These are phyloP conservation scores for Kodamaea alishanica DNA, from an alignment of 1,139 yeast species.

Conservation along the genomic window DNA sequence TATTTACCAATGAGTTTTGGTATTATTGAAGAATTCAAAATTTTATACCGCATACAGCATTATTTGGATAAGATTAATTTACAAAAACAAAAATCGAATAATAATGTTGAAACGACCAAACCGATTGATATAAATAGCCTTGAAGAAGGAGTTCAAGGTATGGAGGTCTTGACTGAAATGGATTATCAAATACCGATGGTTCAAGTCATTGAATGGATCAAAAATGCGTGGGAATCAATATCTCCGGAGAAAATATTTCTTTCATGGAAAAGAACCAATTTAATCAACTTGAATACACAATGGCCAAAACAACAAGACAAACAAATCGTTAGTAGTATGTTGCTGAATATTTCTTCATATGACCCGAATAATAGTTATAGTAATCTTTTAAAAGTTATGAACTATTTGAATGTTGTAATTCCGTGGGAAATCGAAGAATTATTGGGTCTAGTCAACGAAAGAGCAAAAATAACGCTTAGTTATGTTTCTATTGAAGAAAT, in stretches of 20 bases:
- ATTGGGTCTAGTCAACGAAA: conserved; percentile 54
- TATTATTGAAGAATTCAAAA: conserved; percentile 58
- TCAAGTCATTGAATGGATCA: conserved; percentile 56
- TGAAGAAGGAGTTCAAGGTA: conserved; percentile 10
- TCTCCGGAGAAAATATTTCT: conserved; percentile 43
- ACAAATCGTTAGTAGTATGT: background rate
- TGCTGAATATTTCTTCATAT: conserved; percentile 7
- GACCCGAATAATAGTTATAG: conserved; percentile 28
- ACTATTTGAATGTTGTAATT: conserved; percentile 43
- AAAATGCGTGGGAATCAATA: conserved; percentile 52
- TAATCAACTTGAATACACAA: conserved; percentile 10
- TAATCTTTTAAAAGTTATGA: conserved; percentile 42
- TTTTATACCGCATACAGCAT: conserved; percentile 57
- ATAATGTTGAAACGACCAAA: conserved; percentile 9
- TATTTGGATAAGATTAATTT: conserved; percentile 48
- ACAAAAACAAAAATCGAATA: conserved; percentile 29
- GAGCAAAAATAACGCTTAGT: conserved; percentile 50
- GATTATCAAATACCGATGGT: conserved; percentile 49
- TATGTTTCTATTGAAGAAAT: conserved; percentile 63
- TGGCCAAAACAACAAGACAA: conserved; percentile 2
- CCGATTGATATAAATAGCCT: conserved; percentile 5
- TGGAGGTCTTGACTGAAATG: conserved; percentile 29
- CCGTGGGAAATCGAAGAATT: conserved; percentile 60
- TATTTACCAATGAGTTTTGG: conserved; percentile 67
- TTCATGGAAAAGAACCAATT: conserved; percentile 45